phyloP scores from a whole-genome alignment of 176 grass and related monocot genomes.

The Carex myosuroides region DNA sequence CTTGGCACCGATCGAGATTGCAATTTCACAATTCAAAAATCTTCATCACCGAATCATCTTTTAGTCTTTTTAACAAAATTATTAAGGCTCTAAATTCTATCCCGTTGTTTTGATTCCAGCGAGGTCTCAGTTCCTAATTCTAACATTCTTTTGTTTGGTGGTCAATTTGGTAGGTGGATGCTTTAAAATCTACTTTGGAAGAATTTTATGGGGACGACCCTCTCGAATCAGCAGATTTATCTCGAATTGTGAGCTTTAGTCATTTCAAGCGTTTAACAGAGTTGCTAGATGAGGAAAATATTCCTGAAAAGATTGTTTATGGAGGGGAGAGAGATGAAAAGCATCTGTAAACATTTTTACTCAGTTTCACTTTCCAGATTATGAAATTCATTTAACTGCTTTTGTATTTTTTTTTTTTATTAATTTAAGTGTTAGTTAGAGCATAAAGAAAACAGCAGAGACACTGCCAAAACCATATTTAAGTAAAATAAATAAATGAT shows the following conservation, averaged over 20 bases:
- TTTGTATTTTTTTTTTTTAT: neutral
- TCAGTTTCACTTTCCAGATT: neutral
- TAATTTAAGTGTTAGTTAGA: neutral
- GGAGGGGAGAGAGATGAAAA: constrained; percentile 46
- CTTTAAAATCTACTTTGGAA: constrained; percentile 48
- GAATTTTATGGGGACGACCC: constrained; percentile 32
- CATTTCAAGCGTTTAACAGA: constrained; percentile 44
- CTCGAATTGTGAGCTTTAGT: constrained; percentile 44
- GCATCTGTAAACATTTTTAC: constrained; percentile 4
- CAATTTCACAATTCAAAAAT: neutral
- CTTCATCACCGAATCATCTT: neutral
- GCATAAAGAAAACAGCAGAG: neutral
- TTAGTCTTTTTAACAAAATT: neutral
- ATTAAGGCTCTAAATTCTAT: neutral
- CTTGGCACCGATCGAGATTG: neutral
- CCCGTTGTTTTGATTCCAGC: neutral
- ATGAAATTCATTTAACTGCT: neutral
- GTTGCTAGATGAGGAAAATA: constrained; percentile 44
- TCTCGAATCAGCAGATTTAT: constrained; percentile 28
- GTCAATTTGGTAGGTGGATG: constrained; percentile 47
- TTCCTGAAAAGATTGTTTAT: constrained; percentile 43
- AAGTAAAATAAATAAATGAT: neutral
- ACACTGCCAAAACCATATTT: neutral
- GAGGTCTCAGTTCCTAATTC: neutral
- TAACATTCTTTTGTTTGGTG: neutral